A percentile compares a stretch with the other conserved stretches of the same genome.
phyloP scores from a whole-genome alignment of 1,284 basidiomycete genomes.

The Melampsora americana region DNA sequence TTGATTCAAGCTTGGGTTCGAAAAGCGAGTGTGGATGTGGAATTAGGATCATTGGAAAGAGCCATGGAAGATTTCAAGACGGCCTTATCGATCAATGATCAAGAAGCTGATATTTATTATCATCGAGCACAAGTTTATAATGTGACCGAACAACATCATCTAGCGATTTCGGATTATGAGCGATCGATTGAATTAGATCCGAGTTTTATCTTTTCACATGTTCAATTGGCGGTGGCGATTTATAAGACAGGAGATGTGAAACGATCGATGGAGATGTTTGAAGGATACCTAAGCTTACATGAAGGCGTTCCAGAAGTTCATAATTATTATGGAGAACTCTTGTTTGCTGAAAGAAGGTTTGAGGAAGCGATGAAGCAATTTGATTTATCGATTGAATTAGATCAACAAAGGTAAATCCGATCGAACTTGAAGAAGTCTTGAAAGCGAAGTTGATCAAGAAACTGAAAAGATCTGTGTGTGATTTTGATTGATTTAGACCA shows the following conservation, averaged over 20 bases:
- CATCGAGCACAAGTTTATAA: constrained; percentile 98
- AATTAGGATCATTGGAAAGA: constrained; percentile 66
- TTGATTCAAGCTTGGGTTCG: constrained; percentile 93
- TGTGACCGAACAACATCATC: constrained; percentile 83
- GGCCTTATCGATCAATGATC: constrained; percentile 75
- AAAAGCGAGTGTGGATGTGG: constrained; percentile 96
- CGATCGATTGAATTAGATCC: constrained; percentile 80
- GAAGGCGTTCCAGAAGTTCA: constrained; percentile 46
- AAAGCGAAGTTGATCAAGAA: not conserved
- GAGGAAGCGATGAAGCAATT: constrained; percentile 92
- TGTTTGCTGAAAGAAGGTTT: constrained; percentile 87
- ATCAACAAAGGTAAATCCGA: constrained; percentile 60
- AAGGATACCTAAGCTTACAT: constrained; percentile 51
- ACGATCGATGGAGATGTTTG: constrained; percentile 84
- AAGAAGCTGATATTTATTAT: constrained; percentile 96
- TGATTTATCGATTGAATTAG: constrained; percentile 84
- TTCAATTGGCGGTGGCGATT: constrained; percentile 93
- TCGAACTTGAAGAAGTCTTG: too few relatives aligned
- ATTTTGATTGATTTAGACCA: constrained; percentile 42
- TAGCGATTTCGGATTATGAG: constrained; percentile 84
- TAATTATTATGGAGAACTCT: constrained; percentile 77
- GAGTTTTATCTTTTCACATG: constrained; percentile 86
- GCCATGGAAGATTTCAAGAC: constrained; percentile 89
- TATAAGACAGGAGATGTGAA: constrained; percentile 82
- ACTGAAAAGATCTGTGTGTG: not conserved